Evolutionary conservation across 192 early-diverging fungal species (phyloP), one percentile per base, ranked within the genome.

Genomic region (Umbelopsis ramanniana): DNA sequence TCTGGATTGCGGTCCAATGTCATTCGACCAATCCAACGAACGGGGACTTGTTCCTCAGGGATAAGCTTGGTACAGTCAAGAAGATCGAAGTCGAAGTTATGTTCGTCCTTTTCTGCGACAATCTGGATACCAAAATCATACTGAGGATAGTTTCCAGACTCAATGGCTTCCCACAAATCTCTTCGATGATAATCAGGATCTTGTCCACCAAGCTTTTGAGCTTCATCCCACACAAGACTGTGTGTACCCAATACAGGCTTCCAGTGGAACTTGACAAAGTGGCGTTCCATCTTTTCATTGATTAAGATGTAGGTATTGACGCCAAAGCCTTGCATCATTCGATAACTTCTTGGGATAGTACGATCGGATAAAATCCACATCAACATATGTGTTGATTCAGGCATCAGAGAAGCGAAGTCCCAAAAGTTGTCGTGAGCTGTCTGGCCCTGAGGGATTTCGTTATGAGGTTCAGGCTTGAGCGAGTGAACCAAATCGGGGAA

Each of bases 241-340:
- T 80, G 54, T 12, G 52, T 48, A 43, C 83, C 83, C 12, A 43
- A 52, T 37, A 55, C 43, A 3, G 83, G 72, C n/a, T 72, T 82
- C 70, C 69, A 83, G 68, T 84, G 83, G 72, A 81, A 84, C 66
- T 84, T 84, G 55, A 84, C 81, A 54, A 80, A 84, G 8, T 21
- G 37, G 26, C 23, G 9, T 12, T 79, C 72, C 22, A 75, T 77
- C 29, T 69, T n/a, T 2, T 33, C 75, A 73, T 84, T 83, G 68
- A 84, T 47, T 24, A 83, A 57, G 15, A 54, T 57, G 70, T 74
- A 78, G 24, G 80, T 79, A 68, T 83, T 71, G 21, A 75, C 75
- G 10, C 76, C 79, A 68, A 76, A 83, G 33, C 80, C 83, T 48
- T 79, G 47, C 67, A 84, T 83, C 57, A 66, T 67, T 37, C 83